Evolutionary conservation across 192 early-diverging fungal species (phyloP), one percentile per base, ranked within the genome.

Genomic region (Mortierella alpina): DNA sequence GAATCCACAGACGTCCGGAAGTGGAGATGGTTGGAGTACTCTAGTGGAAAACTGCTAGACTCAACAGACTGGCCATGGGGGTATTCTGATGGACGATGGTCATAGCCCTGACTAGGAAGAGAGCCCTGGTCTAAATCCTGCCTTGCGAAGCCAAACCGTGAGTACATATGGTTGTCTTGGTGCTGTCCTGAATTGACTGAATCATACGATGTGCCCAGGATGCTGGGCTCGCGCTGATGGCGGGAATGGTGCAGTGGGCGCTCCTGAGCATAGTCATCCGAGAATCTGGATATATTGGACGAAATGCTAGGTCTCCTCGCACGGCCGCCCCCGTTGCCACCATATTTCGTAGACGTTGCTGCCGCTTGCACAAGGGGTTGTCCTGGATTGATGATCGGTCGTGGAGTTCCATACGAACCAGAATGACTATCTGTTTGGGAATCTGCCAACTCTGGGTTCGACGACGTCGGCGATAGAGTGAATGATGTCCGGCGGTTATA

Each of bases 371-470:
- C 31, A 7, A 31, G 59, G 9, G 52, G 17, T 4, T 50, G 65
- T 7, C 53, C 70, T 20, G 64, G 48, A 14, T 50, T 18, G 6
- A 39, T 50, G 15, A 62, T 65, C 5, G 75, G 63, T 6, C 65
- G 70, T 40, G 77, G 70, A 1, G 77, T 72, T 7, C 70, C 70
- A 55, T 58, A 72, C 4, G 77, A 79, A 11, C 76, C 76, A 45
- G 76, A 80, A 15, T 80, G 77, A 47, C 77, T 80, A 12, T 80
- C 77, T 42, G 76, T 61, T n/a, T 66, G 69, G 3, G 70, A 80
- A 39, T 72, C 74, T 50, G 66, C 74, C 15, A 76, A 49, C 14
- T 76, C 77, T 17, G 77, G 77, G 48, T 80, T 80, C 13, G 77
- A 80, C 0, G 77, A 80, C 2, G 77, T 80, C 11, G 77, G 77